Percentiles rank a stretch among this genome's conserved stretches.
Conservation (phyloP, 208 protist genomes). For the Crithidia expoeki region DNA sequence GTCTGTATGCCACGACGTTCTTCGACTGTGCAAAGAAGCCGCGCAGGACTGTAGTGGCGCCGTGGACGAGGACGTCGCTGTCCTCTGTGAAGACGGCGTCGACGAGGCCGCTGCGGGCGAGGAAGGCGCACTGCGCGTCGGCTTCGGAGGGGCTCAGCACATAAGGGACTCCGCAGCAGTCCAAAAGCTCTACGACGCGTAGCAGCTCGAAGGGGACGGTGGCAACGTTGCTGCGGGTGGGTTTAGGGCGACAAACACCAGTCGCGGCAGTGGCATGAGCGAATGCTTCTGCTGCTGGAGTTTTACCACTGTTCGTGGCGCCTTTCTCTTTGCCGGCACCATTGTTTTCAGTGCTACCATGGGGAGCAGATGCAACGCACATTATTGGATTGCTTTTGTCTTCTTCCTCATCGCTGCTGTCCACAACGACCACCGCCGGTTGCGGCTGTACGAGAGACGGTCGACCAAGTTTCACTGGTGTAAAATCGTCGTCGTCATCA, state of each 20-base stretch:
- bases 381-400: neutral
- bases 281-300: neutral
- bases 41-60: slow-evolving; percentile 88
- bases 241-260: neutral
- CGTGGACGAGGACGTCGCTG: slow-evolving; percentile 96
- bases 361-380: neutral
- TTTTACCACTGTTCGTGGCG: neutral
- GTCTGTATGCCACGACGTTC: slow-evolving; percentile 70
- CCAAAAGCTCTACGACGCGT: slow-evolving; percentile 77
- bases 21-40: slow-evolving; percentile 88
- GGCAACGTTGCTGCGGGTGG: slow-evolving; percentile 5
- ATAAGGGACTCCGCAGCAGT: slow-evolving; percentile 87
- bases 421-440: slow-evolving; percentile 1
- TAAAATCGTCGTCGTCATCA: slow-evolving; percentile 32
- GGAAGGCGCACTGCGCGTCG: slow-evolving; percentile 94
- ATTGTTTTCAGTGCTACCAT: neutral
- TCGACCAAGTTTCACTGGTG: slow-evolving; percentile 27
- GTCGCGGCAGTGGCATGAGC: neutral
- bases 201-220: slow-evolving; percentile 73
- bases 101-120: slow-evolving; percentile 76
- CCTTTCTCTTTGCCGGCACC: neutral
- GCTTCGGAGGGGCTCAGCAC: slow-evolving; percentile 90
- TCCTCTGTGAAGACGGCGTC: slow-evolving; percentile 97
- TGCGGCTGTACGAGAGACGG: neutral
- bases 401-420: slow-evolving; percentile 12